phyloP scores from a whole-genome alignment of 257 asterid species.

The Gentiana macrophylla region DNA sequence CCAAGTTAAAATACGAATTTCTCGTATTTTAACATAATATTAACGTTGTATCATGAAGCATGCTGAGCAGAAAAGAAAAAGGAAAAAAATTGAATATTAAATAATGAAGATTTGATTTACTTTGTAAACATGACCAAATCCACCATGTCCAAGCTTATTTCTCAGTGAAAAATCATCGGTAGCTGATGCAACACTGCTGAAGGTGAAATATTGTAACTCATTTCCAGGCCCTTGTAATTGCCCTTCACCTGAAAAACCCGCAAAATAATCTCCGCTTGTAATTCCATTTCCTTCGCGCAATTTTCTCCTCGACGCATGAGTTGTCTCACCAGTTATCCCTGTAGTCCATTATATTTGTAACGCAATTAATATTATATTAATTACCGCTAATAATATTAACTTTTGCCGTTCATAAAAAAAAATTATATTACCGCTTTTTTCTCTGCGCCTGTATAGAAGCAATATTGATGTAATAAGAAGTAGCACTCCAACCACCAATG shows the following conservation, averaged over 20 bases:
- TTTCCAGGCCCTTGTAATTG: conserved; percentile 44
- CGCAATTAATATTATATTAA: no score
- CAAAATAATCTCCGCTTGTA: conserved; percentile 33
- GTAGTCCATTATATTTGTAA: no score
- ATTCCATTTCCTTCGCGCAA: conserved; percentile 15
- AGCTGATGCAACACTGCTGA: conserved; percentile 44
- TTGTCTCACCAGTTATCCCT: no score
- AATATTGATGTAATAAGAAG: conserved; percentile 24
- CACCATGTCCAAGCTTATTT: conserved; percentile 87
- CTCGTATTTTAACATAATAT: no score
- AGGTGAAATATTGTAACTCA: conserved; percentile 48
- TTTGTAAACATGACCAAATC: conserved; percentile 81
- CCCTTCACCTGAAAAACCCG: conserved; percentile 28
- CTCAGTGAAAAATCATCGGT: conserved; percentile 46
- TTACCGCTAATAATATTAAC: no score
- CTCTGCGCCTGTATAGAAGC: conserved; percentile 29
- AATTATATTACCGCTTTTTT: conserved; percentile 30
- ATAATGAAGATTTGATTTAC: conserved; percentile 14
- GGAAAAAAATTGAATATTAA: not conserved
- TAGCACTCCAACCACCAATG: conserved; percentile 23
- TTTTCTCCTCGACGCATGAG: conserved; percentile 3
- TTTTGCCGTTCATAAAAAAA: not conserved
- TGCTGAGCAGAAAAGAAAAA: not conserved
- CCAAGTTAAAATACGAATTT: no score
- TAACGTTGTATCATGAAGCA: not conserved